A percentile compares a stretch with the other conserved stretches of the same genome.
These are phyloP conservation scores for Flammula alnicola DNA, from an alignment of 1,284 basidiomycete species.

Conservation along the genomic window DNA sequence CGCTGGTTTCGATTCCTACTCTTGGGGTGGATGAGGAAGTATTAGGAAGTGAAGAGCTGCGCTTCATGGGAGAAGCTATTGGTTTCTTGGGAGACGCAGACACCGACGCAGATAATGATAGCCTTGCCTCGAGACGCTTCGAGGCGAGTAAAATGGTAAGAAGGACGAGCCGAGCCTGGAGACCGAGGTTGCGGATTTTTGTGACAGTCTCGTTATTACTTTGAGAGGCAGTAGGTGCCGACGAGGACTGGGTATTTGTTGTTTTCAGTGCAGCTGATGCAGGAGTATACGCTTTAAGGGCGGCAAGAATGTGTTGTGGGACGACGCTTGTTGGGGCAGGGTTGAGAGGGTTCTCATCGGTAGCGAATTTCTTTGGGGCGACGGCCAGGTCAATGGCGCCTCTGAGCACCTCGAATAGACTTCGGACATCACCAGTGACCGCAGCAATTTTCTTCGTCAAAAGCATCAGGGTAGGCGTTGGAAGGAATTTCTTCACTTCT, in stretches of 20 bases:
- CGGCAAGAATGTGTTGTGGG: constrained; percentile 66
- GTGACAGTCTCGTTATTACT: constrained; percentile 64
- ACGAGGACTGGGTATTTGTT: constrained; percentile 22
- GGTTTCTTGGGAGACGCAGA: constrained; percentile 52
- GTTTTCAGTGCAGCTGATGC: constrained; percentile 40
- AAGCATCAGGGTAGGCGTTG: constrained; percentile 62
- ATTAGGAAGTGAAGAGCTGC: constrained; percentile 39
- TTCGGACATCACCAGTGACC: constrained; percentile 78
- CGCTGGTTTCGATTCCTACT: constrained; percentile 54
- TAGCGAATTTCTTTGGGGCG: constrained; percentile 31
- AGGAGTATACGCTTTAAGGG: constrained; percentile 71
- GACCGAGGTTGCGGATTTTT: constrained; percentile 68
- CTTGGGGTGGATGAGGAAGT: constrained; percentile 29
- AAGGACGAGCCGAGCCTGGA: constrained; percentile 74
- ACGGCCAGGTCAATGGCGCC: constrained; percentile 75
- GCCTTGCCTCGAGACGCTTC: constrained; percentile 59
- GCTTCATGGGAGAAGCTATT: constrained; percentile 58
- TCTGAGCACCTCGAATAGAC: constrained; percentile 75
- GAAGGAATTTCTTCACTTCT: constrained; percentile 59
- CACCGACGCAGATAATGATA: constrained; percentile 49
- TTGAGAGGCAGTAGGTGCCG: constrained; percentile 27
- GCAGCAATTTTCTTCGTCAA: constrained; percentile 79
- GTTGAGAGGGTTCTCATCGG: constrained; percentile 44
- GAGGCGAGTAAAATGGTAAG: constrained; percentile 66
- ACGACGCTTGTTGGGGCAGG: constrained; percentile 52